Base-by-base conservation (phyloP, 2,329 filamentous ascomycete genomes). In the Colletotrichum melonis region DNA sequence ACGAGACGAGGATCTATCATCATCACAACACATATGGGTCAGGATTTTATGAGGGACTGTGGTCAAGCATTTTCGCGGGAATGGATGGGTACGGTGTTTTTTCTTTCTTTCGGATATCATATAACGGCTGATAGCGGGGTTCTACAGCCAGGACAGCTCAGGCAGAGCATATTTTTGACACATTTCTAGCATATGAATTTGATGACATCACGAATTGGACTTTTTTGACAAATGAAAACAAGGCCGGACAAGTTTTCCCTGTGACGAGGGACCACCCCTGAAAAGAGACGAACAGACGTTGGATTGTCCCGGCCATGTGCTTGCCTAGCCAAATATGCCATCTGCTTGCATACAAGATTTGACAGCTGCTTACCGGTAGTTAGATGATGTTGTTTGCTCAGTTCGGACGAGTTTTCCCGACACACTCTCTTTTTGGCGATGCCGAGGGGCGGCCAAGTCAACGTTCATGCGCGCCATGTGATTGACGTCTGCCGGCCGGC, bases 91-190 rank as follows among this genome's bases (percentile, higher is more conserved):
- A 58, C 54, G 66, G 70, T 46, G 67, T 73, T 60, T n/a, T 22
- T 42, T 56, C 28, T 73, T 60, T n/a, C 9, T 42, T 56, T 35
- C 42, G 70, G 55, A 32, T 55, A 56, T 64, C 28, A 69, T 26
- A 64, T 26, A 57, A 32, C 24, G 67, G 67, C 67, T 73, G 67
- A 64, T 73, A 70, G 70, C 70, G 60, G 66, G 70, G 70, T 70
- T 73, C 70, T 73, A 70, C 60, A 49, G 70, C 70, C 70, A 52
- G 66, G 59, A 64, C 66, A 65, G 67, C 67, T 73, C 70, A 60
- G 46, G 63, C 60, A 38, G 70, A 70, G 67, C 67, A 65, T 57
- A 46, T 42, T n/a, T 38, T 49, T n/a, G 35, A 26, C 32, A 19
- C 19, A 22, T 58, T 59, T 52, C 30, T 32, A 46, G 32, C 35